phyloP scores from a whole-genome alignment of 2,329 filamentous ascomycete species.

The Colletotrichum musae region DNA sequence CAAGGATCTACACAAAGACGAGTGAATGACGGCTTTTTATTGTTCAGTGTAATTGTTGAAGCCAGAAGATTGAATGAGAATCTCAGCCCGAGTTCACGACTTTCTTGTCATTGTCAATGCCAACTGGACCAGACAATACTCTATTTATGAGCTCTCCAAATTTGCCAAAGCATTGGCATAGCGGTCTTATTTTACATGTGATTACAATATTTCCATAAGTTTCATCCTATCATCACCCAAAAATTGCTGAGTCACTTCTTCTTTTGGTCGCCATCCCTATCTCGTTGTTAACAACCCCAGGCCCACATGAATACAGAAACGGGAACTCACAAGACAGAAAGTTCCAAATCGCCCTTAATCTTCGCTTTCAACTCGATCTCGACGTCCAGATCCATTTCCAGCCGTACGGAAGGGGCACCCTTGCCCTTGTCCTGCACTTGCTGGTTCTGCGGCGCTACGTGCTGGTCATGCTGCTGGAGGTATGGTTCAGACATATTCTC shows the following conservation, averaged over 20 bases:
- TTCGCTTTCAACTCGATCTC: slow-evolving; percentile 40
- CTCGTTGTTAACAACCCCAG: not conserved
- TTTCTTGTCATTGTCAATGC: too few relatives aligned
- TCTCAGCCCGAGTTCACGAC: too few relatives aligned
- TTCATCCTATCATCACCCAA: not conserved
- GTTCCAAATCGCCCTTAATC: slow-evolving; percentile 29
- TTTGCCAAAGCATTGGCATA: too few relatives aligned
- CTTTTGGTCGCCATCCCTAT: not conserved
- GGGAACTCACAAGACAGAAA: slow-evolving; percentile 31
- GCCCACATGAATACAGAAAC: not conserved
- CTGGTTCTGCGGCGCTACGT: slow-evolving; percentile 20
- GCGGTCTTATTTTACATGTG: too few relatives aligned
- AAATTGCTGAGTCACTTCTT: not conserved
- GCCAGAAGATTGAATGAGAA: too few relatives aligned
- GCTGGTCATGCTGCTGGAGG: slow-evolving; percentile 1
- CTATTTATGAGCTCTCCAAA: too few relatives aligned
- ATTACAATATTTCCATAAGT: too few relatives aligned
- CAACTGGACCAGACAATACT: too few relatives aligned
- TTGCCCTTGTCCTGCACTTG: slow-evolving; percentile 18
- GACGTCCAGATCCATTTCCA: slow-evolving; percentile 39
- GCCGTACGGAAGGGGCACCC: slow-evolving; percentile 29
- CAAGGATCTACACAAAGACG: slow-evolving; percentile 12
- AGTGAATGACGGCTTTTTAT: too few relatives aligned
- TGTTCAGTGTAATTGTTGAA: too few relatives aligned
- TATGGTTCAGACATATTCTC: too few relatives aligned